Evolutionary conservation across 352 stramenopile genomes (phyloP).

Genomic region (Thraustochytrium sp.): DNA sequence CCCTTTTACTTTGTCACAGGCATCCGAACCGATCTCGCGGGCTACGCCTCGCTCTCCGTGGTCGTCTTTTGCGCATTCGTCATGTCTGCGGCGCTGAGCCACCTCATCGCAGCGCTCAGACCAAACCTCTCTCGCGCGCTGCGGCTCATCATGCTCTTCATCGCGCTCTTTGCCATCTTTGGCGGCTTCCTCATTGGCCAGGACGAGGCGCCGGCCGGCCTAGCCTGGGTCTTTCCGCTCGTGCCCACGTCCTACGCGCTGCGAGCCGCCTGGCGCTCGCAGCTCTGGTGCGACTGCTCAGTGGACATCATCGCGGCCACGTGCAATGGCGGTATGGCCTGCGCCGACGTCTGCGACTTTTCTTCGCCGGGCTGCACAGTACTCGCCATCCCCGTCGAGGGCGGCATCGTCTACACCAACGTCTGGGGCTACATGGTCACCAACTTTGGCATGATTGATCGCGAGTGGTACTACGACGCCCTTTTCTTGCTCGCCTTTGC

Average conservation of each 20-base stretch:
- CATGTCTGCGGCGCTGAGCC: not conserved
- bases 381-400: no score
- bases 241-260: not conserved
- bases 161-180: slow-evolving; percentile 6
- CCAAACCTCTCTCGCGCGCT: not conserved
- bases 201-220: not conserved
- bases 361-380: no score
- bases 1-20: slow-evolving; percentile 7
- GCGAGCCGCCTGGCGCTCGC: not conserved
- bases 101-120: not conserved
- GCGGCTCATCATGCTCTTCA: not conserved
- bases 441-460: no score
- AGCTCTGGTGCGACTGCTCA: slow-evolving; percentile 1
- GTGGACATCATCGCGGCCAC: not conserved
- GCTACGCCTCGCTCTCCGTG: not conserved
- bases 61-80: not conserved
- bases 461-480: no score
- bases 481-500: no score
- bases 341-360: no score
- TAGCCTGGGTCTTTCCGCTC: not conserved
- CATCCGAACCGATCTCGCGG: not conserved
- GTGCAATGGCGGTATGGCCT: no score
- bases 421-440: no score
- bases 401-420: no score
- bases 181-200: slow-evolving; percentile 1